Evolutionary conservation across 495 filamentous ascomycete species (phyloP).

Genomic region (Daldinia decipiens): DNA sequence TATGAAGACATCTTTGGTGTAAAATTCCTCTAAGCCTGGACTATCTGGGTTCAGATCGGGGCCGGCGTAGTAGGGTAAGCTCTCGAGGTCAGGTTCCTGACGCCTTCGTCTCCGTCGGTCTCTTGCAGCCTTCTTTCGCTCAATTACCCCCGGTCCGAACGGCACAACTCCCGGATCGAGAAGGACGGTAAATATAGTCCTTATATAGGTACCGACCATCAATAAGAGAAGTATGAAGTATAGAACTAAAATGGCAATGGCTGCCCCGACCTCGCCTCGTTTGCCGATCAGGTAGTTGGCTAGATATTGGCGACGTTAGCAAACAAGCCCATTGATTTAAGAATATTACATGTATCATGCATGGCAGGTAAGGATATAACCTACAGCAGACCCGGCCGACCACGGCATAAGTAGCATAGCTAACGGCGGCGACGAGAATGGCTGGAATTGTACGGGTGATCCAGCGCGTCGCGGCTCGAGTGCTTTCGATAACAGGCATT

Average conservation of each 20-base stretch:
- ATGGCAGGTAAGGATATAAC: slow-evolving; percentile 19
- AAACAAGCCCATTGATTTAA: neutral
- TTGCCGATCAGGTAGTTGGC: slow-evolving; percentile 72
- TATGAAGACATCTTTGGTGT: slow-evolving; percentile 81
- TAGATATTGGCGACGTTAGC: slow-evolving; percentile 45
- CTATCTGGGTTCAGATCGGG: slow-evolving; percentile 55
- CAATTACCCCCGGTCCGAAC: slow-evolving; percentile 59
- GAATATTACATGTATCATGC: neutral
- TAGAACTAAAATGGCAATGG: slow-evolving; percentile 73
- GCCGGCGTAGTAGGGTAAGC: slow-evolving; percentile 47
- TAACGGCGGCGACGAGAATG: slow-evolving; percentile 51
- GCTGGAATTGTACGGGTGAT: slow-evolving; percentile 55
- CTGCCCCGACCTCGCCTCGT: slow-evolving; percentile 62
- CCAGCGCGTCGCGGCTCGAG: slow-evolving; percentile 57
- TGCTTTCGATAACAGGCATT: slow-evolving; percentile 48
- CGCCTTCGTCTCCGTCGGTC: slow-evolving; percentile 42
- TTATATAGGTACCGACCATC: slow-evolving; percentile 73
- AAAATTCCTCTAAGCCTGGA: slow-evolving; percentile 68
- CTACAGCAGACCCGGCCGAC: slow-evolving; percentile 56
- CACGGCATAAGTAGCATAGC: slow-evolving; percentile 55
- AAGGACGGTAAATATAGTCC: slow-evolving; percentile 71
- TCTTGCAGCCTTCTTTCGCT: slow-evolving; percentile 37
- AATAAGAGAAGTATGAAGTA: slow-evolving; percentile 76
- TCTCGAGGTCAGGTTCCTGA: slow-evolving; percentile 54
- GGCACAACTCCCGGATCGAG: slow-evolving; percentile 76